These are phyloP conservation scores for Ophiocordyceps camponoti-saundersi DNA, from an alignment of 2,329 filamentous ascomycete genomes.

Conservation along the genomic window DNA sequence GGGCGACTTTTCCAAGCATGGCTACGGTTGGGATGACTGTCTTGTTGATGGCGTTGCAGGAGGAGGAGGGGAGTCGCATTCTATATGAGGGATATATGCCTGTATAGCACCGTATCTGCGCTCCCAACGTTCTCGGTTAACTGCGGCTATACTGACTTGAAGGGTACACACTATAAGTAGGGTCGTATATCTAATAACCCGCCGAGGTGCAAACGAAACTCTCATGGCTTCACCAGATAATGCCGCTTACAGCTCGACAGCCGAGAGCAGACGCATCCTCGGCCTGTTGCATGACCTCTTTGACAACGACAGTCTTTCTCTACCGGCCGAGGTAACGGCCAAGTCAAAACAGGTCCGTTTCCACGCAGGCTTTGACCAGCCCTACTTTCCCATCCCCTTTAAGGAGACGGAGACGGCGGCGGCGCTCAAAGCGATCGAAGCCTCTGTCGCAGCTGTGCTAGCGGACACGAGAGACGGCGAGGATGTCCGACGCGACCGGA, in stretches of 20 bases:
- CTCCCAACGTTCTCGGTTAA: too few species aligned
- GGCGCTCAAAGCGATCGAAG: slow-evolving; percentile 26
- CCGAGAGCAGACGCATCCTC: slow-evolving; percentile 9
- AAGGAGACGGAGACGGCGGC: slow-evolving; percentile 27
- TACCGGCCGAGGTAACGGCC: slow-evolving; percentile 6
- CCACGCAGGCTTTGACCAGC: slow-evolving; percentile 15
- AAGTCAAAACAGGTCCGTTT: slow-evolving; percentile 13
- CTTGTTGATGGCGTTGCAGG: not conserved
- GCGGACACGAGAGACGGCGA: slow-evolving; percentile 9
- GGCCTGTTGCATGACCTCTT: slow-evolving; percentile 9
- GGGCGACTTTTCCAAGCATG: slow-evolving; percentile 43
- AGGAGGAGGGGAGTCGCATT: too few species aligned
- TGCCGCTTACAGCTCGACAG: slow-evolving; percentile 8
- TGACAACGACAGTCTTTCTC: slow-evolving; percentile 12
- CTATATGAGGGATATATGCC: too few species aligned
- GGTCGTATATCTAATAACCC: too few species aligned
- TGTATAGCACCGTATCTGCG: too few species aligned
- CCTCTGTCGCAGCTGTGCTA: slow-evolving; percentile 13
- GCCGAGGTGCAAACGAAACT: too few species aligned
- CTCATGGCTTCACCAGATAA: not conserved
- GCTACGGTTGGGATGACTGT: not conserved
- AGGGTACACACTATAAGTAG: too few species aligned
- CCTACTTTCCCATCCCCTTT: slow-evolving; percentile 29
- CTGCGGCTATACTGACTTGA: too few species aligned
- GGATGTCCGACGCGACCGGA: slow-evolving; percentile 2